Evolutionary conservation across 2,329 filamentous ascomycete species (phyloP).

Genomic region (Fusarium pseudograminearum): DNA sequence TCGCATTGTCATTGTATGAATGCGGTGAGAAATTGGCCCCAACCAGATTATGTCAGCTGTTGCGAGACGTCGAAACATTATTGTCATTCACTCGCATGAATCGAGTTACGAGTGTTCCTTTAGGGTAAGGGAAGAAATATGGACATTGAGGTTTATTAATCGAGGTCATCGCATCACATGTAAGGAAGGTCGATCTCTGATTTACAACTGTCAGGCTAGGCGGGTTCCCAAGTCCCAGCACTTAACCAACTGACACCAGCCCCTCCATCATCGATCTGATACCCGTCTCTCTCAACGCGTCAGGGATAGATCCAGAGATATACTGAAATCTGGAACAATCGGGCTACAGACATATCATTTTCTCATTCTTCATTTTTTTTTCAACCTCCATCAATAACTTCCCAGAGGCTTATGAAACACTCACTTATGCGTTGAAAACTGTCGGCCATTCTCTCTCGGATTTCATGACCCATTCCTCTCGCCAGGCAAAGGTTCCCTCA

Average conservation of each 20-base stretch:
- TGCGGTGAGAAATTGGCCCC: slow-evolving; percentile 36
- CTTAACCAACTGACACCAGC: slow-evolving; percentile 13
- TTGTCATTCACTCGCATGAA: slow-evolving; percentile 6
- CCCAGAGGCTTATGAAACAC: not conserved
- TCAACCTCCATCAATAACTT: not conserved
- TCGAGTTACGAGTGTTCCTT: not conserved
- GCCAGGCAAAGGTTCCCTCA: slow-evolving; percentile 32
- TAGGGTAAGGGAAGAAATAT: not conserved
- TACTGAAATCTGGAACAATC: slow-evolving; percentile 13
- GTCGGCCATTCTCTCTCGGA: slow-evolving; percentile 6
- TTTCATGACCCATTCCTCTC: slow-evolving; percentile 21
- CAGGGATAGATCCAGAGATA: slow-evolving; percentile 23
- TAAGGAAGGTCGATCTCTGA: slow-evolving; percentile 3
- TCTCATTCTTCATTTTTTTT: not conserved
- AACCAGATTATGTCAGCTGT: slow-evolving; percentile 41
- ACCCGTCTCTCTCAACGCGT: slow-evolving; percentile 29
- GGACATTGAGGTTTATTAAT: not conserved
- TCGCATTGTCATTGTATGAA: slow-evolving; percentile 7
- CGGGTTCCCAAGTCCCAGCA: slow-evolving; percentile 7
- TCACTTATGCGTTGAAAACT: not conserved
- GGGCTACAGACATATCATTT: not conserved
- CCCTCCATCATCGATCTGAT: slow-evolving; percentile 41
- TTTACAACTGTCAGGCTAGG: slow-evolving; percentile 6
- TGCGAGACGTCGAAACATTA: slow-evolving; percentile 4
- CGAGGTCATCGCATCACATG: slow-evolving; percentile 35